Base-by-base conservation (phyloP, 2,329 filamentous ascomycete genomes). In the Apiospora hydei region DNA sequence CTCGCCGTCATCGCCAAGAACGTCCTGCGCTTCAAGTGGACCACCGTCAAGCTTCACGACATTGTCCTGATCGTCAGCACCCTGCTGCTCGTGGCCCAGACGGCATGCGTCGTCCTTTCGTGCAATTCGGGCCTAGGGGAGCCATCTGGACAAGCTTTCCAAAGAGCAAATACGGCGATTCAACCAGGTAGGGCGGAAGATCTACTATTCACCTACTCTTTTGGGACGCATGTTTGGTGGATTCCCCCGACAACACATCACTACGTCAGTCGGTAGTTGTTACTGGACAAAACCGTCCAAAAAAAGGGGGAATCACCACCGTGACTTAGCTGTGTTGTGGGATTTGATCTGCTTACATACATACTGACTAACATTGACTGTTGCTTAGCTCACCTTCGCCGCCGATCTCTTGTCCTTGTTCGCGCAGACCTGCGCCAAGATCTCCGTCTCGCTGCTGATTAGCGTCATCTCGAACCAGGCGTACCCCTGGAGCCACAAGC, bases 1-100 rank as follows among this genome's bases (percentile, higher is more conserved):
- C 18, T 61, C 30, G 53, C 53, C 53, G 53, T 61, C 30, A 38
- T 61, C 34, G 53, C 53, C 53, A 61, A 61, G 53, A 61, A 61
- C 53, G 18, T 61, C 53, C 30, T 61, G 53, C 53, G 53, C 1
- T 61, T 61, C 53, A 61, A 38, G 30, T 61, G 53, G 53, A 61
- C 53, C 30, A 61, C 53, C 30, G 53, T 61, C 53, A 61, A 61
- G 53, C 26, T 61, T 8, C 53, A 61, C 53, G 53, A 61, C 18
- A 4, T 61, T 16, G 8, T 61, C 53, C 16, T 61, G 16, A 61
- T 61, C 30, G 18, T 61, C 14, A 61, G 53, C 53, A 61, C 53
- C 14, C 18, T 61, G 16, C 30, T 61, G 26, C 53, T 61, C 30
- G 7, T 61, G 3, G 53, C 53, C 14, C 53, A 61, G 53, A 61